Percentiles rank a stretch among this genome's conserved stretches.
Evolutionary conservation across 2,329 filamentous ascomycete genomes (phyloP).

Genomic region (Penicillium decumbens): DNA sequence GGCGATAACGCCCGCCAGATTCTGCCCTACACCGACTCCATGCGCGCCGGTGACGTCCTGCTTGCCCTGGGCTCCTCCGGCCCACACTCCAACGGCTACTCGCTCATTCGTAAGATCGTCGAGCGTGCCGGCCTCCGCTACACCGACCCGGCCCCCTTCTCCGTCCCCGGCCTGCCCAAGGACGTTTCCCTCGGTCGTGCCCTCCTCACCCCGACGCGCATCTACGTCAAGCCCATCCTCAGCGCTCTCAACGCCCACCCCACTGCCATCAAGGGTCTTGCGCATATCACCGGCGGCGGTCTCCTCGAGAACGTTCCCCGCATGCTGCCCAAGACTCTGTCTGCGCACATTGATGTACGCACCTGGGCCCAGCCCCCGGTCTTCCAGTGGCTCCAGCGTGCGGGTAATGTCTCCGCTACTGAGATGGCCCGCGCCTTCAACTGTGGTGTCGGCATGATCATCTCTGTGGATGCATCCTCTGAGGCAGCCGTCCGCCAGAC

Average conservation of each 20-base stretch:
- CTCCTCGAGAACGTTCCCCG: slow-evolving; percentile 90
- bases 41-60: slow-evolving; percentile 78
- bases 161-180: slow-evolving; percentile 62
- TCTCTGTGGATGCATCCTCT: slow-evolving; percentile 59
- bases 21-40: slow-evolving; percentile 69
- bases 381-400: slow-evolving; percentile 78
- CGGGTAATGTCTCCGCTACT: slow-evolving; percentile 61
- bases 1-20: slow-evolving; percentile 56
- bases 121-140: slow-evolving; percentile 68
- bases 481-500: slow-evolving; percentile 38
- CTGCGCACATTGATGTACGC: slow-evolving; percentile 73
- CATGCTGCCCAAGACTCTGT: slow-evolving; percentile 75
- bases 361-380: slow-evolving; percentile 72
- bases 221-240: slow-evolving; percentile 83
- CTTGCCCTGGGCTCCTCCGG: slow-evolving; percentile 81
- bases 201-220: slow-evolving; percentile 82
- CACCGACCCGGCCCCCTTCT: slow-evolving; percentile 72
- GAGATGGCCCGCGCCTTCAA: slow-evolving; percentile 96
- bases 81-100: slow-evolving; percentile 95
- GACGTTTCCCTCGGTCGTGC: slow-evolving; percentile 59
- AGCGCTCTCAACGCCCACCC: slow-evolving; percentile 50
- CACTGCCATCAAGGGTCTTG: slow-evolving; percentile 76
- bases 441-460: slow-evolving; percentile 88
- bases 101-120: slow-evolving; percentile 86
- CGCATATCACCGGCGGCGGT: slow-evolving; percentile 94